These are phyloP conservation scores for Aquilaria sinensis DNA, from an alignment of 345 rosid genomes.

Conservation along the genomic window DNA sequence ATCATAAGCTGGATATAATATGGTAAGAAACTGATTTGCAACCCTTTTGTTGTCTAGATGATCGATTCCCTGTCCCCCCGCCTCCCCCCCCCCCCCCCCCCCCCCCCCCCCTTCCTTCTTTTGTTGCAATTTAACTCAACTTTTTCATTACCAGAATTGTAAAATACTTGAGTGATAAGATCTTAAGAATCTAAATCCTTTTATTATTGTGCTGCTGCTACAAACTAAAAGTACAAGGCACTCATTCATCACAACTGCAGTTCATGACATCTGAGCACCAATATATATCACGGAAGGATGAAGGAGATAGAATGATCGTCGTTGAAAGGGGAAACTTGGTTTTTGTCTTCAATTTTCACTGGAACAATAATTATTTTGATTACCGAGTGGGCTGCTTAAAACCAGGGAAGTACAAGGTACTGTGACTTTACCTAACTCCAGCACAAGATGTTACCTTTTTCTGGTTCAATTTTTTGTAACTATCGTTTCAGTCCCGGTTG, in stretches of 20 bases:
- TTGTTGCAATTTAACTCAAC: too few relatives aligned
- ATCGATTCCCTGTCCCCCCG: too few relatives aligned
- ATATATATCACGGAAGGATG: slow-evolving; percentile 79
- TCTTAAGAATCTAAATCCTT: too few relatives aligned
- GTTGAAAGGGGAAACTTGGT: slow-evolving; percentile 87
- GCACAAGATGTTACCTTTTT: neutral
- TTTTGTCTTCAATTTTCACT: slow-evolving; percentile 91
- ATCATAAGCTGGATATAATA: too few relatives aligned
- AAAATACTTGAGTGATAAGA: too few relatives aligned
- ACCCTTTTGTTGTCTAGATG: too few relatives aligned
- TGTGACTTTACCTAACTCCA: neutral
- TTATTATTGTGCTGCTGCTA: too few relatives aligned
- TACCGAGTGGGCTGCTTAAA: slow-evolving; percentile 77
- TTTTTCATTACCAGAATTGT: too few relatives aligned
- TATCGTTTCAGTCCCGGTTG: neutral
- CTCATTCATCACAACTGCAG: slow-evolving; percentile 23
- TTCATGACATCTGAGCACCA: slow-evolving; percentile 95
- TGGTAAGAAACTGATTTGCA: too few relatives aligned
- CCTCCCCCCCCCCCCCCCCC: too few relatives aligned
- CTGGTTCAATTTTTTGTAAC: neutral
- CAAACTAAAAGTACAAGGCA: too few relatives aligned
- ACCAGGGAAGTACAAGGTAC: slow-evolving; percentile 94
- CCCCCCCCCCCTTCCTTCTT: too few relatives aligned
- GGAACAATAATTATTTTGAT: slow-evolving; percentile 78
- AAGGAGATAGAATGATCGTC: slow-evolving; percentile 70